phyloP scores from a whole-genome alignment of 1,284 basidiomycete species.

The Moesziomyces parantarcticus region DNA sequence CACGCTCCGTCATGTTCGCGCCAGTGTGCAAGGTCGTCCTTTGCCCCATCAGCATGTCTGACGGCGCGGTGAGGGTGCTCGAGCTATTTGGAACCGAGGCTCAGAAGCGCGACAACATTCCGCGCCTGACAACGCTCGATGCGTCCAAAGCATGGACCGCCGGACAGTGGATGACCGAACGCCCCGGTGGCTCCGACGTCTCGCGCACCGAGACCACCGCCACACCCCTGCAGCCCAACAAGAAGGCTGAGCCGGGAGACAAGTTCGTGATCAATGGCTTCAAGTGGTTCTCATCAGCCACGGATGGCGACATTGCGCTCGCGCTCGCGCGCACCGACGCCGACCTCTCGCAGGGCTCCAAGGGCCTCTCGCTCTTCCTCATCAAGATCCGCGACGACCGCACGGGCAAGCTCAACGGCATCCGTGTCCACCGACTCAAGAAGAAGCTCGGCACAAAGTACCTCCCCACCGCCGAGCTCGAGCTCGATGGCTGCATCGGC shows the following conservation, averaged over 20 bases:
- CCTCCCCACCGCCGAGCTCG: conserved; percentile 81
- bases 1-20: conserved; percentile 34
- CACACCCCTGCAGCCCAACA: conserved; percentile 43
- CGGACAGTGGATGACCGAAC: conserved; percentile 77
- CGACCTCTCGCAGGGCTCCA: conserved; percentile 30
- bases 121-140: conserved; percentile 74
- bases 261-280: conserved; percentile 48
- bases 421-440: conserved; percentile 78
- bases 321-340: conserved; percentile 76
- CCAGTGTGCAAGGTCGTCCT: conserved; percentile 46
- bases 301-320: conserved; percentile 78
- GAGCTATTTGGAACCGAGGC: conserved; percentile 75
- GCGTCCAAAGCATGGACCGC: conserved; percentile 76
- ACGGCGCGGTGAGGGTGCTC: conserved; percentile 78
- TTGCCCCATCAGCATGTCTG: conserved; percentile 76
- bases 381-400: conserved; percentile 39
- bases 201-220: conserved; percentile 80
- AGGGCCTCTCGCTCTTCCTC: conserved; percentile 75
- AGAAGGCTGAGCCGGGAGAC: conserved; percentile 69
- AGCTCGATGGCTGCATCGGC: conserved; percentile 74
- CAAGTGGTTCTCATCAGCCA: conserved; percentile 81
- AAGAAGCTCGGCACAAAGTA: conserved; percentile 82
- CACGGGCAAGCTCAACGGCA: conserved; percentile 73
- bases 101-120: conserved; percentile 74
- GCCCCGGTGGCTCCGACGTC: conserved; percentile 81